Conservation (phyloP, 148 eudicot genomes). For the Rhododendron mucronatum region DNA sequence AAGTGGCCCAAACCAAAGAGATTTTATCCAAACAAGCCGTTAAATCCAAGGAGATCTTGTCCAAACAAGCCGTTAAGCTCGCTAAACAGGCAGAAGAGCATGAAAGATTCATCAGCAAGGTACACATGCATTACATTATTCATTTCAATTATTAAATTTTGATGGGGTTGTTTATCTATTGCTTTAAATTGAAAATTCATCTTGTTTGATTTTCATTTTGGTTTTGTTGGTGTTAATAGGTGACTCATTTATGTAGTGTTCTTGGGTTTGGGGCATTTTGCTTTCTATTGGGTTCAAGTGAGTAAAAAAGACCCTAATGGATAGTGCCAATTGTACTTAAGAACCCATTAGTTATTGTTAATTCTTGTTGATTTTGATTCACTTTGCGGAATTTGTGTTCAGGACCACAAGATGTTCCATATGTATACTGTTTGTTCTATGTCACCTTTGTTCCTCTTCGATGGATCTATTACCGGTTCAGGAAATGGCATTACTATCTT, state of each 20-base stretch:
- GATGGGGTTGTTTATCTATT: neutral
- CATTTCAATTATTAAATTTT: neutral
- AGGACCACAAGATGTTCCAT: constrained; percentile 96
- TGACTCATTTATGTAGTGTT: constrained; percentile 82
- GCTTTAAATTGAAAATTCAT: neutral
- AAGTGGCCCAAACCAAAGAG: constrained; percentile 79
- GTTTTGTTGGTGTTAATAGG: constrained; percentile 30
- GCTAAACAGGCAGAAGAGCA: constrained; percentile 97
- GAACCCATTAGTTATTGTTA: neutral
- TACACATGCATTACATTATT: neutral
- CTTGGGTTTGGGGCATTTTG: constrained; percentile 96
- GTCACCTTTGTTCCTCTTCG: constrained; percentile 83
- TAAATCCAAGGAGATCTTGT: constrained; percentile 64
- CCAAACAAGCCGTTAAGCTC: constrained; percentile 81
- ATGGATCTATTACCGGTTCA: constrained; percentile 94
- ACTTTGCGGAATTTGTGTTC: constrained; percentile 17
- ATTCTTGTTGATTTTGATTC: neutral
- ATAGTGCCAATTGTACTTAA: neutral
- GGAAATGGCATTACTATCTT: constrained; percentile 97
- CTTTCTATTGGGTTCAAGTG: constrained; percentile 36
- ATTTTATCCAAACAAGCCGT: constrained; percentile 82
- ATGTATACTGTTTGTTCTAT: constrained; percentile 79
- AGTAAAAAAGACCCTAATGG: neutral
- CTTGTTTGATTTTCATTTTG: neutral
- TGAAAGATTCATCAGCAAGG: constrained; percentile 88